Percentiles rank a stretch among this genome's conserved stretches.
Evolutionary conservation across 78 protist species (phyloP).

Genomic region (Dictyostelium brefeldianum): DNA sequence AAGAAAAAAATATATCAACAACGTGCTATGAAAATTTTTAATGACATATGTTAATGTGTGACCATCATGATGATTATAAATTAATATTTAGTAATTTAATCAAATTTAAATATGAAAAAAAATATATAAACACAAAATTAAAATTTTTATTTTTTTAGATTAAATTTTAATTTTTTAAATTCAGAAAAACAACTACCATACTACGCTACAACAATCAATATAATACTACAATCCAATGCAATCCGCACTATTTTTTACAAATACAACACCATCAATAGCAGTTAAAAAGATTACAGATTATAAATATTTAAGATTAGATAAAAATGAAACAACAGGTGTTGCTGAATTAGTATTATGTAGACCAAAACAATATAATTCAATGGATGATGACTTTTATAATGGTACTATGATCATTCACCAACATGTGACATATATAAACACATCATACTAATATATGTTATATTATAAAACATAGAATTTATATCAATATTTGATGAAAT

Average conservation of each 20-base stretch:
- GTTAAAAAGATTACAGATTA: slow-evolving; percentile 12
- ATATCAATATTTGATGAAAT: slow-evolving; percentile 42
- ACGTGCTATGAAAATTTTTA: no score
- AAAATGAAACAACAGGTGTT: background rate
- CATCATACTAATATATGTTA: no score
- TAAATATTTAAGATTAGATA: slow-evolving; percentile 47
- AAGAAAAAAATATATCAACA: no score
- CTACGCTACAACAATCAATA: background rate
- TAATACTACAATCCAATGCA: no score
- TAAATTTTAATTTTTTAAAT: background rate
- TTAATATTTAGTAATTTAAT: no score
- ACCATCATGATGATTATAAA: no score
- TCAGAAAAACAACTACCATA: background rate
- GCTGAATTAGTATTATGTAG: slow-evolving; percentile 53
- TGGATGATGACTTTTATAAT: slow-evolving; percentile 71
- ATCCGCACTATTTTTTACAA: slow-evolving; percentile 31
- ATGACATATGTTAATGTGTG: no score
- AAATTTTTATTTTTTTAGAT: no score
- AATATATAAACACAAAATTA: no score
- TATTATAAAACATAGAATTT: no score
- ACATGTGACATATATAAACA: background rate
- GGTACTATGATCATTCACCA: background rate
- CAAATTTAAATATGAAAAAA: no score
- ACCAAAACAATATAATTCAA: slow-evolving; percentile 37
- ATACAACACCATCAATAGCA: slow-evolving; percentile 46